Conservation (phyloP, 192 early-diverging fungal species). For the Thoreauomyces humboldtii region DNA sequence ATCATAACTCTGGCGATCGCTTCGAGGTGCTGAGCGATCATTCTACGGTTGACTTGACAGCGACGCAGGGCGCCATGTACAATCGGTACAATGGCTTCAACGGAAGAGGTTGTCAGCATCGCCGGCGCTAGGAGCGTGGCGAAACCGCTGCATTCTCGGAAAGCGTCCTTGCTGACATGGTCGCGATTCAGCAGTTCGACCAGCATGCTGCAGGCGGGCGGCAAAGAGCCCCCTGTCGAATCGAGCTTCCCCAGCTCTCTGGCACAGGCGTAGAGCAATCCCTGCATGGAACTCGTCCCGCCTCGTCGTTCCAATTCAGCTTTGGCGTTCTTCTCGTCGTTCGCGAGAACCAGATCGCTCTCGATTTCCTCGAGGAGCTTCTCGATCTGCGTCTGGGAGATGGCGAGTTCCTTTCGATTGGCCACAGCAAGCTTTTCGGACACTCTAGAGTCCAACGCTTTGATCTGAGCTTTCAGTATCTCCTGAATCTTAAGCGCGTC, state of each 20-base stretch:
- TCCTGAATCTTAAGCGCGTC: slow-evolving; percentile 6
- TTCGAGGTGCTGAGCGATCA: slow-evolving; percentile 1
- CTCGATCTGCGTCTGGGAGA: slow-evolving; percentile 6
- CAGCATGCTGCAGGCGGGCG: slow-evolving; percentile 4
- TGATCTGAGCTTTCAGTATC: too few species aligned
- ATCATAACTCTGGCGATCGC: neutral
- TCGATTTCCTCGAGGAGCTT: neutral
- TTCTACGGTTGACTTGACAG: slow-evolving; percentile 17
- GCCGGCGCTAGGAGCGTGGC: neutral
- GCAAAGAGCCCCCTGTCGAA: too few species aligned
- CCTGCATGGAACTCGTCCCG: neutral
- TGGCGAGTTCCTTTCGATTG: too few species aligned
- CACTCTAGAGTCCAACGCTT: too few species aligned
- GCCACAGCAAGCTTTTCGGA: too few species aligned
- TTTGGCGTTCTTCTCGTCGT: neutral
- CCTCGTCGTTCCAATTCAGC: slow-evolving; percentile 7
- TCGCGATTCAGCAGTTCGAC: neutral
- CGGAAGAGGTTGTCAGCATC: neutral
- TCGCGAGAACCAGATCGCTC: neutral
- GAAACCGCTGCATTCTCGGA: slow-evolving; percentile 21
- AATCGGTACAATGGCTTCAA: slow-evolving; percentile 13
- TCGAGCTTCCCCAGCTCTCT: slow-evolving; percentile 3
- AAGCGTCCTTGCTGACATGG: slow-evolving; percentile 5
- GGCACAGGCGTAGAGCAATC: slow-evolving; percentile 1
- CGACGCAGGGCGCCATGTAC: neutral